Evolutionary conservation across 495 filamentous ascomycete species (phyloP), one percentile per base, ranked within the genome.

Genomic region (Schizothecium vesticola): DNA sequence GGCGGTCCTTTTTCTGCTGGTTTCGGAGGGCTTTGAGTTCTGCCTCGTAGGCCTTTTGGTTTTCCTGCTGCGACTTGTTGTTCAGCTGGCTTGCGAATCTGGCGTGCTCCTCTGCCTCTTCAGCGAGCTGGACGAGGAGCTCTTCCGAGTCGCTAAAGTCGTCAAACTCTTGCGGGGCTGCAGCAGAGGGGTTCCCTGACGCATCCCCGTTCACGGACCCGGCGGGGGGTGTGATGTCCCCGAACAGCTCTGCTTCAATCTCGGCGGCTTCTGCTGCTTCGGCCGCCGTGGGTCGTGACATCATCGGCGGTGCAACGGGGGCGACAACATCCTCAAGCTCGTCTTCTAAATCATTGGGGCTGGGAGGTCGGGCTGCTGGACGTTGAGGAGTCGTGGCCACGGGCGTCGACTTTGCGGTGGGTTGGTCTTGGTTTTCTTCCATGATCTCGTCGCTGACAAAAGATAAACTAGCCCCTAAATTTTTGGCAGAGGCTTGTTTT

Each of bases 1-100:
- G 87, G 33, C 92, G 89, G 77, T 98, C 94, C 74, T 97, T 97
- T 78, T 93, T 94, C 74, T 98, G 95, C 74, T 98, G 94, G n/a
- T 77, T 87, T 28, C 94, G 92, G 3, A 99, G 85, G 28, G 92
- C 87, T 71, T 90, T 91, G 11, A 97, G 86, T 76, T 99, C 94
- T 67, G 85, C 81, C 70, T 99, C 94, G 75, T 94, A 97, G 22
- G 92, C 89, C 31, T 88, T 87, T 19, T 86, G 83, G 71, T 88
- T 90, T 72, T 93, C 85, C 10, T 73, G 75, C 22, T 82, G 72
- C 6, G 86, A 84, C 59, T 87, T 89, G 68, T 90, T 85, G 75
- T 95, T 97, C 28, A 98, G 82, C 19, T 89, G 87, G 59, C 90
- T 92, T 5, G 95, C 92, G 74, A 99, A 98, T 9, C 93, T 87